A percentile compares a stretch with the other conserved stretches of the same genome.
These are phyloP conservation scores for Candida khao-thaluensis DNA, from an alignment of 805 yeast genomes.

Conservation along the genomic window DNA sequence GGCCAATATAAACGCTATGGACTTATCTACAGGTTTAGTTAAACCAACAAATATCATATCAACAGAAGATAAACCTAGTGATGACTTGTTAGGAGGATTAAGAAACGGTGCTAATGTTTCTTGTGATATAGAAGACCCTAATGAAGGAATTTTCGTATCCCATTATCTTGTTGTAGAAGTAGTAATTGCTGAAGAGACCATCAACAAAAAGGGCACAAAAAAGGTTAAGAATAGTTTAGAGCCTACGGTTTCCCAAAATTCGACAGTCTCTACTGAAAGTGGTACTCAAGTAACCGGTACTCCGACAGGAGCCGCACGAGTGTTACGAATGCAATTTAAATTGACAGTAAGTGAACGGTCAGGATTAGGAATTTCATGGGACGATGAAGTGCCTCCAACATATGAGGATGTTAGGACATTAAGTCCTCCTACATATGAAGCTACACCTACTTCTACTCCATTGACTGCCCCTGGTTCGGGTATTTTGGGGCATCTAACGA, in stretches of 20 bases:
- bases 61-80: conserved; percentile 30
- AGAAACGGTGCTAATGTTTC: conserved; percentile 53
- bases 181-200: conserved; percentile 88
- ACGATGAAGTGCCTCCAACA: conserved; percentile 97
- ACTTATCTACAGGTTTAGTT: conserved; percentile 53
- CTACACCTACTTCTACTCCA: conserved; percentile 19
- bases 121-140: conserved; percentile 82
- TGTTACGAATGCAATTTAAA: conserved; percentile 90
- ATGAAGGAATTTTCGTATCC: conserved; percentile 69
- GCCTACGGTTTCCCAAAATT: conserved; percentile 25
- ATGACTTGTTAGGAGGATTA: conserved; percentile 27
- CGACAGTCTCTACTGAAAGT: conserved; percentile 14
- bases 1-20: conserved; percentile 63
- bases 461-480: conserved; percentile 18
- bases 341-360: conserved; percentile 82
- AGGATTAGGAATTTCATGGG: conserved; percentile 97
- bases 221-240: conserved; percentile 17
- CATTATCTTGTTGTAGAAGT: conserved; percentile 83
- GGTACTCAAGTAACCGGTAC: conserved; percentile 46
- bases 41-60: conserved; percentile 46
- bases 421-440: conserved; percentile 79
- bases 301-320: conserved; percentile 94
- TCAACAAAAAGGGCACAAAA: conserved; percentile 21
- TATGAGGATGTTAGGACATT: conserved; percentile 80
- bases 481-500: conserved; percentile 10